These are phyloP conservation scores for Mortierella sp. DNA, from an alignment of 371 early-diverging fungal species.

Conservation along the genomic window DNA sequence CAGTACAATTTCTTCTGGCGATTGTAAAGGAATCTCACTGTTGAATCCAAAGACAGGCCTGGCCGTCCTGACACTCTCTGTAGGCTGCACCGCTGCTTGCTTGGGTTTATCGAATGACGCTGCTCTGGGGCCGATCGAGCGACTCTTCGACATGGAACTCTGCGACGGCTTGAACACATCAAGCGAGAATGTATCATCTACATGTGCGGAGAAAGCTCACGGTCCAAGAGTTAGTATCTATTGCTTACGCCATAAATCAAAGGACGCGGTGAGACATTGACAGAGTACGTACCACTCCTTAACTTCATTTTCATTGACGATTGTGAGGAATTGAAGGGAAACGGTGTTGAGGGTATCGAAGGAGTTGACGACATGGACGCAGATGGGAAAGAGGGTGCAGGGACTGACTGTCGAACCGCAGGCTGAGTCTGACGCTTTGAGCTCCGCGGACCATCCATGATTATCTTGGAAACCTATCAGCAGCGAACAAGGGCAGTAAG, in stretches of 20 bases:
- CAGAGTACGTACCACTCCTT: constrained; percentile 9
- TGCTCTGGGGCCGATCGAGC: constrained; percentile 10
- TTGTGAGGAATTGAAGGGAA: constrained; percentile 19
- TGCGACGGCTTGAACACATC: not conserved
- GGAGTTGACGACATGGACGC: constrained; percentile 4
- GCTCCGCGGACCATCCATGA: not conserved
- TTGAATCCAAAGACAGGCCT: constrained; percentile 17
- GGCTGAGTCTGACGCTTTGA: not conserved
- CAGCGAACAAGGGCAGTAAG: not conserved
- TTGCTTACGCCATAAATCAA: no score
- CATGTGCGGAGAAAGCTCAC: not conserved
- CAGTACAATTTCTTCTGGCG: constrained; percentile 27
- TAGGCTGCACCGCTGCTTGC: not conserved
- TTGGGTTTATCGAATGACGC: constrained; percentile 24
- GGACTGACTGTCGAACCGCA: not conserved
- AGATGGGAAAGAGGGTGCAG: not conserved
- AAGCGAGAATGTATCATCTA: not conserved
- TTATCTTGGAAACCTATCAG: not conserved
- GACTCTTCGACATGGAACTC: constrained; percentile 10
- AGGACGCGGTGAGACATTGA: not conserved
- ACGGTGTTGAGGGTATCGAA: constrained; percentile 17
- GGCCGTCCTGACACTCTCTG: not conserved
- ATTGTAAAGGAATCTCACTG: constrained; percentile 23
- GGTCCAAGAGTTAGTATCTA: not conserved
- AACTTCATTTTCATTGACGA: constrained; percentile 18